These are phyloP conservation scores for Tolypocladium sp. DNA, from an alignment of 2,329 filamentous ascomycete species.

Conservation along the genomic window DNA sequence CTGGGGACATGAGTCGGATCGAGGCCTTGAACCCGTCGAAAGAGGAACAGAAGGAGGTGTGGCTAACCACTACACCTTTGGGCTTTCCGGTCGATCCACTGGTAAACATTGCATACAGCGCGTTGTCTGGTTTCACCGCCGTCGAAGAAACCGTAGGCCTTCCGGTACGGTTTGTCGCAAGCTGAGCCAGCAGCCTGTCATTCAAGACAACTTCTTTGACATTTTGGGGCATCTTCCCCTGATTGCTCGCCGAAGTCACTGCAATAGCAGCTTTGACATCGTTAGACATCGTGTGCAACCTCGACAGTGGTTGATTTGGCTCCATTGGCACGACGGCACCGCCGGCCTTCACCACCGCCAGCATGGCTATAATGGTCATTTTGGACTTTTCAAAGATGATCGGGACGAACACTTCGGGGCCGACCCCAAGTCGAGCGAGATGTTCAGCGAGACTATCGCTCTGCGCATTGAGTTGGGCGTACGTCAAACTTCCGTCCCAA, in stretches of 20 bases:
- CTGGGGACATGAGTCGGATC: background rate
- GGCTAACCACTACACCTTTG: conserved; percentile 13
- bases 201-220: background rate
- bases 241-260: conserved; percentile 1
- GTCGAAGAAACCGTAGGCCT: background rate
- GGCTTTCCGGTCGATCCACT: conserved; percentile 15
- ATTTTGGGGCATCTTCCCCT: background rate
- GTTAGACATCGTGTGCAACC: background rate
- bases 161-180: background rate
- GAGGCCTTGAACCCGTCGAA: conserved; percentile 6
- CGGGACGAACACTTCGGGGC: background rate
- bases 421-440: background rate
- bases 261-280: conserved; percentile 7
- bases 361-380: conserved; percentile 13
- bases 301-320: conserved; percentile 8
- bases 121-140: background rate
- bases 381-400: conserved; percentile 11
- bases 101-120: conserved; percentile 11
- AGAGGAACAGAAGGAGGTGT: conserved; percentile 8
- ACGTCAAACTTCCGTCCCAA: conserved; percentile 1
- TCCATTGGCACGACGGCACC: conserved; percentile 15
- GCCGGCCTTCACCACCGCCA: conserved; percentile 14
- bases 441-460: background rate
- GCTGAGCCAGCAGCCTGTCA: background rate
- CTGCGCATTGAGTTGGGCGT: background rate